Base-by-base conservation (phyloP, 352 stramenopile genomes). In the Globisporangium solare region DNA sequence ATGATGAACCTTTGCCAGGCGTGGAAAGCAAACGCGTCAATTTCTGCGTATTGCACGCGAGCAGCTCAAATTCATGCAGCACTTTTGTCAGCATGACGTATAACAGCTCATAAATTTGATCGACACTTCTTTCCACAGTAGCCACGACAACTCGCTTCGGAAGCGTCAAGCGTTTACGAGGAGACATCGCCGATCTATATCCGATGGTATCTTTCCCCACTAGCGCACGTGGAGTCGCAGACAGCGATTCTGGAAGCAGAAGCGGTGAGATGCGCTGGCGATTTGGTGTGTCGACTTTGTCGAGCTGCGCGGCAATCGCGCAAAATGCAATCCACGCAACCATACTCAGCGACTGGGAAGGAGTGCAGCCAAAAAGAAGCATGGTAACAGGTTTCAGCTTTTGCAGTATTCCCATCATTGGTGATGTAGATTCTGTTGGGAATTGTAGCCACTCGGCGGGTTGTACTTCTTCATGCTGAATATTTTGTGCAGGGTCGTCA, bases 151-250 rank as follows among this genome's bases (percentile, higher is more conserved):
- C 61, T 42, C 76, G 75, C 40, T 76, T 76, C 2, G 69, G 74
- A 10, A 85, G 48, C 3, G 74, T 76, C 10, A 82, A 55, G 7
- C 75, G 66, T 37, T 79, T 83, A 21, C 75, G 66, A 12, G 75
- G 75, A 3, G 75, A 86, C 58, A 78, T 58, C 1, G 65, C 64
- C 2, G 56, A 41, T 31, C 43, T 62, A 39, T 59, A 43, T 7
- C 67, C 51, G 5, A 61, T 64, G 46, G 45, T 69, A 48, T 69
- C 53, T 59, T 39, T 70, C 24, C 21, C 46, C 4, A 42, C 51
- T 15, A 52, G 20, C 20, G 20, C 6, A 35, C 31, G 58, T 42
- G 24, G 22, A 46, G 18, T 21, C 39, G 21, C 13, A 20, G n/a
- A 46, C 1, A 39, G 8, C 24, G 22, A 51, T 15, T 12, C 6